These are phyloP conservation scores for Trametes maxima DNA, from an alignment of 768 basidiomycete species.

Conservation along the genomic window DNA sequence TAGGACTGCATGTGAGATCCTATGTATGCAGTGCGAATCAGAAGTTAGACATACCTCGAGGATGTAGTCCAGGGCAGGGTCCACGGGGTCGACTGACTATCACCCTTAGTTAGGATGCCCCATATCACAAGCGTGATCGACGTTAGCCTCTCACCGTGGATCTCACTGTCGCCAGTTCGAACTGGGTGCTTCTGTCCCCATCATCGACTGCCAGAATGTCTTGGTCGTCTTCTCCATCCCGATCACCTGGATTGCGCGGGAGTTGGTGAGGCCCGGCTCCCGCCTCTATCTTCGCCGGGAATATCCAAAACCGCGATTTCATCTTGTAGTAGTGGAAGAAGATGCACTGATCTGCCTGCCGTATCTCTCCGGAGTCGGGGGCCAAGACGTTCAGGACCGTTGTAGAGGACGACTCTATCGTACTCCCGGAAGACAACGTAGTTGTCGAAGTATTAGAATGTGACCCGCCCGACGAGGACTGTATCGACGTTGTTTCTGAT, in stretches of 20 bases:
- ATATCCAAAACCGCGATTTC: conserved; percentile 3
- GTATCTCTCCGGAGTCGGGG: not conserved
- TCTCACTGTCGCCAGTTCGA: not conserved
- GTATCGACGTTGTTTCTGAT: no score
- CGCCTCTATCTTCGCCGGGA: not conserved
- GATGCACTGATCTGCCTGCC: conserved; percentile 16
- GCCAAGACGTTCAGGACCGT: not conserved
- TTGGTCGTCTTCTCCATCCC: not conserved
- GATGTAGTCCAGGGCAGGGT: conserved; percentile 20
- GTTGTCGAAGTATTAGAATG: no score
- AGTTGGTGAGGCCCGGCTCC: conserved; percentile 17
- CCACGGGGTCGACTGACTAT: conserved; percentile 15
- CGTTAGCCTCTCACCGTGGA: not conserved
- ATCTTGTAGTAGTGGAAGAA: conserved; percentile 24
- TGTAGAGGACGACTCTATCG: not conserved
- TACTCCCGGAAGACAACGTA: not conserved
- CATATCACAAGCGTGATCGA: not conserved
- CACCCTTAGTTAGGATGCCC: not conserved
- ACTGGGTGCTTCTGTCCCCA: not conserved
- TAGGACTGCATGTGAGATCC: not conserved
- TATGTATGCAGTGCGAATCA: no score
- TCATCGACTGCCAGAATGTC: not conserved
- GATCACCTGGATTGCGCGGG: not conserved
- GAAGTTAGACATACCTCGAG: conserved; percentile 1
- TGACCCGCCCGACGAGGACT: no score